These are phyloP conservation scores for Xylariaceae sp. DNA, from an alignment of 2,329 filamentous ascomycete species.

Conservation along the genomic window DNA sequence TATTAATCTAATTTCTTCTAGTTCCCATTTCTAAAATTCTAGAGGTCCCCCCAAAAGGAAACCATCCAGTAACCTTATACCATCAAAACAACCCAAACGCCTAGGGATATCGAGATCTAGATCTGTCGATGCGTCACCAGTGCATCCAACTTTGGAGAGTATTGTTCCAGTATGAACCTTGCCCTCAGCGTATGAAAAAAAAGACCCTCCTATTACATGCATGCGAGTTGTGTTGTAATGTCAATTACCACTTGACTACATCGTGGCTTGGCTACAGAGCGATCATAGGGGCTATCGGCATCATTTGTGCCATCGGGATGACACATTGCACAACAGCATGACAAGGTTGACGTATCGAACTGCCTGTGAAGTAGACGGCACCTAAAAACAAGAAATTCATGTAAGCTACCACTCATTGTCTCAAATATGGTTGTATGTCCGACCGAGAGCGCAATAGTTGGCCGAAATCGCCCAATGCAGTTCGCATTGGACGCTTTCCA, in stretches of 20 bases:
- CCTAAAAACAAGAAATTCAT: constrained; percentile 15
- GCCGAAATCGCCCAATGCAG: constrained; percentile 18
- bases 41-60: too few species aligned
- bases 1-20: too few species aligned
- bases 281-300: constrained; percentile 14
- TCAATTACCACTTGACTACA: background rate
- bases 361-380: constrained; percentile 23
- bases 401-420: constrained; percentile 17
- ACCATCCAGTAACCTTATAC: too few species aligned
- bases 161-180: too few species aligned
- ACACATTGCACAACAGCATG: constrained; percentile 18
- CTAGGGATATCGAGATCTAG: too few species aligned
- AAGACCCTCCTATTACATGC: too few species aligned
- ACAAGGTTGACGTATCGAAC: constrained; percentile 14
- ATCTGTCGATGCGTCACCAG: too few species aligned
- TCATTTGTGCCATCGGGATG: constrained; percentile 7
- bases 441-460: constrained; percentile 1
- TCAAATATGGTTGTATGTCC: constrained; percentile 7
- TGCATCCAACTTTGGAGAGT: too few species aligned
- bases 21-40: too few species aligned
- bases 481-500: constrained; percentile 19
- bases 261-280: constrained; percentile 12
- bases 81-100: too few species aligned
- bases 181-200: too few species aligned
- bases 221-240: too few species aligned